Evolutionary conservation across 2,329 filamentous ascomycete genomes (phyloP), one percentile per base, ranked within the genome.

Genomic region (Lachnellula subtilissima): DNA sequence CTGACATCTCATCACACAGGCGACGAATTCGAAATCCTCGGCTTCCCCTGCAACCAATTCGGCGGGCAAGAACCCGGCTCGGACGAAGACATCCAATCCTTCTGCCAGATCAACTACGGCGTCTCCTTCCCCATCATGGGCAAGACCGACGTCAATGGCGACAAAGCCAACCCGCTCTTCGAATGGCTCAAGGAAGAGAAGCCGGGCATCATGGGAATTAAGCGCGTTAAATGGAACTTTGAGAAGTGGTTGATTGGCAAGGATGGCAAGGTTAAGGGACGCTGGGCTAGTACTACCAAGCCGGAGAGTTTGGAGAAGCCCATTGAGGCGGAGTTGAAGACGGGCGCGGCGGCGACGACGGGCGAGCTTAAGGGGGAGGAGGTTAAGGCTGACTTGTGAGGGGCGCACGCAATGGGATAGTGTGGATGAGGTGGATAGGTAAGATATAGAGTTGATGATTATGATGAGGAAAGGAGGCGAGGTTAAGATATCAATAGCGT

Each of bases 1-100:
- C 42, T 19, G 8, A 17, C 15, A 11, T 12, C 0, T 14, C 25
- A 45, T 15, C 19, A 14, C 39, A 14, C 42, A 56, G 52, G 56
- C 82, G 71, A 64, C 63, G 81, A 91, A 69, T 94, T 99, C 72
- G 80, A 85, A 69, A 85, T 99, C 76, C 81, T 99, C 70, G 94
- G 92, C 67, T 97, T 99, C 78, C 94, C 94, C 56, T 97, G 93
- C 86, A 99, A 97, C 81, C 94, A 99, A 76, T 99, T 99, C 75
- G 89, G 86, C 69, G 75, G 76, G 64, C 94, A 99, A 76, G 94
- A 97, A 71, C 93, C 93, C 32, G 66, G 64, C 68, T 80, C 78
- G 72, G 81, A 91, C 73, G 88, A 91, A 57, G 84, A 91, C 54
- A 92, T 93, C 73, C 87, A 91, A 75, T 76, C 76, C 64, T 92